Evolutionary conservation across 192 early-diverging fungal species (phyloP).

Genomic region (Phlyctochytrium arcticum): DNA sequence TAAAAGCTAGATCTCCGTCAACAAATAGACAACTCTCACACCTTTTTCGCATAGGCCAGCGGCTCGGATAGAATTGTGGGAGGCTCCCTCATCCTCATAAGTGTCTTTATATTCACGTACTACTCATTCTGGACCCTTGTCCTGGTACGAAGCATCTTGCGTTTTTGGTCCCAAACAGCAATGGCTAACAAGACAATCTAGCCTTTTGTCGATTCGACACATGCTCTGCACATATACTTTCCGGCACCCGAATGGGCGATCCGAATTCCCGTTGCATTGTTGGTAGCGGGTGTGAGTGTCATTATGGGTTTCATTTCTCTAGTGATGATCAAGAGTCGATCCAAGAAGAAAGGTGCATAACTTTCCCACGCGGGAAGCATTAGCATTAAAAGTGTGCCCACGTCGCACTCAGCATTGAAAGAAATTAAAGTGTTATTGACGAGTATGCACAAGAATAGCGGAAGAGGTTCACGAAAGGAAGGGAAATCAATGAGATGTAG

Average conservation of each 20-base stretch:
- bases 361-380: too few species aligned
- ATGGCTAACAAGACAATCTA: not conserved
- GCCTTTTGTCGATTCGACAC: constrained; percentile 22
- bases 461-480: too few species aligned
- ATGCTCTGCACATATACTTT: constrained; percentile 73
- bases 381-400: too few species aligned
- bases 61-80: constrained; percentile 76
- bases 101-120: constrained; percentile 75
- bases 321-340: constrained; percentile 76
- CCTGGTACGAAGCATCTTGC: constrained; percentile 50
- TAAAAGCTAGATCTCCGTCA: too few species aligned
- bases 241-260: constrained; percentile 83
- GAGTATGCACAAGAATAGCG: too few species aligned
- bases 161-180: not conserved
- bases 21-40: too few species aligned
- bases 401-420: too few species aligned
- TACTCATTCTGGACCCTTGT: constrained; percentile 89
- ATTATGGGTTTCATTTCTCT: constrained; percentile 76
- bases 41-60: constrained; percentile 11
- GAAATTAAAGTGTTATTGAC: too few species aligned
- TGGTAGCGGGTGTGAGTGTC: constrained; percentile 73
- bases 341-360: too few species aligned
- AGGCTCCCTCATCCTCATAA: constrained; percentile 62
- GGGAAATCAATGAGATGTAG: too few species aligned
- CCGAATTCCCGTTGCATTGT: constrained; percentile 73